Conservation (phyloP, 768 basidiomycete species). For the Boletellus emodensis region DNA sequence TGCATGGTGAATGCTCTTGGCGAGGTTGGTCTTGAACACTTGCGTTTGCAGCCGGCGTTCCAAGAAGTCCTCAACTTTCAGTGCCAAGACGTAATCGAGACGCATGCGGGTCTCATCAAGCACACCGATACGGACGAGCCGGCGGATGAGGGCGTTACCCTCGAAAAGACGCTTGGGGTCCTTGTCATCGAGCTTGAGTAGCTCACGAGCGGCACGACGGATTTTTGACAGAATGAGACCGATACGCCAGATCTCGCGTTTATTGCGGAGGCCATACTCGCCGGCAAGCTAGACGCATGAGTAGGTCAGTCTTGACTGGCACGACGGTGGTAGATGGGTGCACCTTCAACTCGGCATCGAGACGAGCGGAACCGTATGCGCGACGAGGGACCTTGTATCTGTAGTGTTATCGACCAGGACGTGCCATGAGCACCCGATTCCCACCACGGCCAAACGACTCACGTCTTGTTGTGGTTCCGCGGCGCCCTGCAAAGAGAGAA, state of each 20-base stretch:
- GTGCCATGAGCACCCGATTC: constrained; percentile 54
- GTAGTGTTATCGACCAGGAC: constrained; percentile 37
- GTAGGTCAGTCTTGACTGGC: constrained; percentile 2
- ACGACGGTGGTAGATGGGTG: background rate
- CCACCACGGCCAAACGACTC: constrained; percentile 77
- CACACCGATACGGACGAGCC: constrained; percentile 99
- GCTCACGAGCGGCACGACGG: constrained; percentile 99
- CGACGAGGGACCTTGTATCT: constrained; percentile 99
- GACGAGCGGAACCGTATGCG: constrained; percentile 94
- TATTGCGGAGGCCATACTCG: constrained; percentile 99
- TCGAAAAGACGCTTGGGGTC: constrained; percentile 99
- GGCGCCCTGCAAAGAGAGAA: constrained; percentile 59
- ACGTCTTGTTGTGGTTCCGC: constrained; percentile 93
- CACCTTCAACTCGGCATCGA: constrained; percentile 99
- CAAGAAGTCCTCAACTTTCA: constrained; percentile 99
- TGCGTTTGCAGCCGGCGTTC: constrained; percentile 98
- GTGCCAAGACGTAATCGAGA: constrained; percentile 99
- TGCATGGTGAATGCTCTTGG: constrained; percentile 98
- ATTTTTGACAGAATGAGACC: constrained; percentile 98
- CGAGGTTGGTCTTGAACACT: constrained; percentile 98
- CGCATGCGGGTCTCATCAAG: constrained; percentile 99
- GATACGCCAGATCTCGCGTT: constrained; percentile 99
- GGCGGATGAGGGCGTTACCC: constrained; percentile 92
- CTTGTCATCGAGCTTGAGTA: constrained; percentile 98
- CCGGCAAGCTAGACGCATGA: constrained; percentile 76